Percentiles rank a stretch among this genome's conserved stretches.
These are phyloP conservation scores for Phytophthora vignae DNA, from an alignment of 352 stramenopile genomes.

Conservation along the genomic window DNA sequence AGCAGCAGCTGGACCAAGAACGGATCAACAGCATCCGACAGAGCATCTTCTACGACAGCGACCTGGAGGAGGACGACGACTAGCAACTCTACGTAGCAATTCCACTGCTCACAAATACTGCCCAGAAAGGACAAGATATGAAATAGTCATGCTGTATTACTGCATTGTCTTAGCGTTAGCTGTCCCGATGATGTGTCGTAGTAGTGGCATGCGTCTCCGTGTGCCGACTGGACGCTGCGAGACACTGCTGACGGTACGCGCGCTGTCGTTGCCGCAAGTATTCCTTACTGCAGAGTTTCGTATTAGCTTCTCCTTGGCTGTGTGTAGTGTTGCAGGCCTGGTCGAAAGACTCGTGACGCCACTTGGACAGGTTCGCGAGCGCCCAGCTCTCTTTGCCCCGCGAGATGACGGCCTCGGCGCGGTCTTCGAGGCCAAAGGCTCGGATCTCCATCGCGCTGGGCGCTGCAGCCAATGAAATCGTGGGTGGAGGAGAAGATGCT, in stretches of 20 bases:
- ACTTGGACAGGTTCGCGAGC: constrained; percentile 69
- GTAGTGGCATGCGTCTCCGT: background rate
- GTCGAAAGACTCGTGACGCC: constrained; percentile 63
- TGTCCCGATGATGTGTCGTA: background rate
- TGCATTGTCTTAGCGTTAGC: background rate
- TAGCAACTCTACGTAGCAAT: too few relatives aligned
- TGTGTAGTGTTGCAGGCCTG: constrained; percentile 1
- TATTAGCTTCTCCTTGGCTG: background rate
- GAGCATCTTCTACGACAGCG: constrained; percentile 88
- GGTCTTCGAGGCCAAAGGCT: constrained; percentile 82
- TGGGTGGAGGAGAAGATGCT: background rate
- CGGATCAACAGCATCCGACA: constrained; percentile 80
- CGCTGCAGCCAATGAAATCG: constrained; percentile 14
- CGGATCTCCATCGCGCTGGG: constrained; percentile 59
- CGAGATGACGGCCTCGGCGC: constrained; percentile 76
- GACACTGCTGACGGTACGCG: constrained; percentile 73
- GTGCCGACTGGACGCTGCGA: constrained; percentile 21
- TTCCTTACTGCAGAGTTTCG: constrained; percentile 36
- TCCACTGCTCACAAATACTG: too few relatives aligned
- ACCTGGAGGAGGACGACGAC: constrained; percentile 80
- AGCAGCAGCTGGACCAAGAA: constrained; percentile 55
- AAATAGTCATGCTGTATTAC: constrained; percentile 36
- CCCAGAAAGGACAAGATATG: constrained; percentile 18
- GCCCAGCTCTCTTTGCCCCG: constrained; percentile 55
- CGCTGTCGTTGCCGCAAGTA: constrained; percentile 79